Percentiles rank a stretch among this genome's conserved stretches.
Conservation (phyloP, 768 basidiomycete genomes). For the Hericium erinaceus region DNA sequence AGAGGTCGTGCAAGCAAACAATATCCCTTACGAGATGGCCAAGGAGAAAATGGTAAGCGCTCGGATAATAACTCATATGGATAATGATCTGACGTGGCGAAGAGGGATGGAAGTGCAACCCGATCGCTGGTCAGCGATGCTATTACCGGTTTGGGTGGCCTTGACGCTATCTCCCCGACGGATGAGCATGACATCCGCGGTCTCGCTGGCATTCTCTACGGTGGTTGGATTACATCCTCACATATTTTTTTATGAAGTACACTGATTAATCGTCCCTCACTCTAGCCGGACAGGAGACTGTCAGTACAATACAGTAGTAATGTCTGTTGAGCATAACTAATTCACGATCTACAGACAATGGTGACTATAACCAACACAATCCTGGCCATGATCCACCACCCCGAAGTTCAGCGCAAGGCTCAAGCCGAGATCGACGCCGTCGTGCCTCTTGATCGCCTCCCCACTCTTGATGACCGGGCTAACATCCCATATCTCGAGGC, state of each 20-base stretch:
- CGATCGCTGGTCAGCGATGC: background rate
- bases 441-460: constrained; percentile 45
- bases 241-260: background rate
- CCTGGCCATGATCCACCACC: background rate
- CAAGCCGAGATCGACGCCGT: constrained; percentile 60
- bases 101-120: background rate
- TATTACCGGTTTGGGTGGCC: background rate
- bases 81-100: too few relatives aligned
- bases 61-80: too few relatives aligned
- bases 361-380: background rate
- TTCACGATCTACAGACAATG: background rate
- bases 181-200: background rate
- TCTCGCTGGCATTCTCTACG: background rate
- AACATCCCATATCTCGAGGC: constrained; percentile 52
- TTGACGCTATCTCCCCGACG: background rate
- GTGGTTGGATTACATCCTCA: background rate
- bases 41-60: background rate
- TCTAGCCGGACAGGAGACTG: background rate
- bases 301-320: background rate
- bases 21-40: background rate
- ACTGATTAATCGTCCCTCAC: background rate
- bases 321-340: background rate
- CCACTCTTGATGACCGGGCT: constrained; percentile 45
- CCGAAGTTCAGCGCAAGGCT: constrained; percentile 28
- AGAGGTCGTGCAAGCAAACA: background rate